Conservation (phyloP, 345 rosid genomes). For the Brassica rapa region DNA sequence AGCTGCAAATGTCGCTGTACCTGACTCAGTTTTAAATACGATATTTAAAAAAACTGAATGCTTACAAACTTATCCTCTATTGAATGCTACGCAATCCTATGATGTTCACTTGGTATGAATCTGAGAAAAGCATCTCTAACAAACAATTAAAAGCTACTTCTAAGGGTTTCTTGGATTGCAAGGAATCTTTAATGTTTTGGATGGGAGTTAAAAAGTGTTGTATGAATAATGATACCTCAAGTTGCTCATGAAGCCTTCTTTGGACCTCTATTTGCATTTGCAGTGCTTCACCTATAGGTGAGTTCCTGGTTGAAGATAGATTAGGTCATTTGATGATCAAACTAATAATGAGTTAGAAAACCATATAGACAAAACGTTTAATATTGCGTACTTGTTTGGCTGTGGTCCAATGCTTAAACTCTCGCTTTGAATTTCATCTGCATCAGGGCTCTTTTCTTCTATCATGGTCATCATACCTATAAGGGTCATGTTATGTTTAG, state of each 20-base stretch:
- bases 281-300: constrained; percentile 73
- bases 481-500: constrained; percentile 13
- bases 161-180: not conserved
- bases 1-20: constrained; percentile 92
- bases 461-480: constrained; percentile 53
- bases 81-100: not conserved
- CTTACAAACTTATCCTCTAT: not conserved
- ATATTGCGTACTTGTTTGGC: constrained; percentile 60
- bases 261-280: constrained; percentile 94
- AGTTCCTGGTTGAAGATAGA: constrained; percentile 48
- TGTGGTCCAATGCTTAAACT: constrained; percentile 64
- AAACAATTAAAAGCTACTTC: not conserved
- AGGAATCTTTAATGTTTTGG: not conserved
- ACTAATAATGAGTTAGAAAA: constrained; percentile 2
- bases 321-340: constrained; percentile 15
- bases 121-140: not conserved
- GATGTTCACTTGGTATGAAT: not conserved
- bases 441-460: constrained; percentile 59
- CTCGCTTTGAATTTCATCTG: constrained; percentile 55
- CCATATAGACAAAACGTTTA: not conserved
- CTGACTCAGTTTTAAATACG: constrained; percentile 52
- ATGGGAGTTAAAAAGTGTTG: not conserved
- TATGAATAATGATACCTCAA: constrained; percentile 60
- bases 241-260: constrained; percentile 90
- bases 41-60: constrained; percentile 36